Evolutionary conservation across 306 rosid species (phyloP), one percentile per base, ranked within the genome.

Genomic region (Pachyrhizus erosus): DNA sequence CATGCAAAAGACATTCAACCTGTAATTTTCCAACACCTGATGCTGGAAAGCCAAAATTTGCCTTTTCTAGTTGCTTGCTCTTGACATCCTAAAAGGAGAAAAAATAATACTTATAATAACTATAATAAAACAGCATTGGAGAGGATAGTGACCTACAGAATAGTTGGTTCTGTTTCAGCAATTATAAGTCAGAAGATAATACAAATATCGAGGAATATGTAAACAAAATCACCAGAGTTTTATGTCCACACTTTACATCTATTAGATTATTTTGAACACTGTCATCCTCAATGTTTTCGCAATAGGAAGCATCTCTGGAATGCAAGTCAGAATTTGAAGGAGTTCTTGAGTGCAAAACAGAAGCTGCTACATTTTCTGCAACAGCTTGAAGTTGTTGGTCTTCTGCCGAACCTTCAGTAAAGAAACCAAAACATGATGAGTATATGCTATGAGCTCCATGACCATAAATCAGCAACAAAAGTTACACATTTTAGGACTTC

Each of bases 351-450:
- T 82, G 94, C 80, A 93, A 85, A 84, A 91, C 97, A 83, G 94
- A 87, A 83, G 97, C 98, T 80, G 97, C 97, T 43, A 95, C 98
- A 70, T 90, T 93, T 85, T 93, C 98, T 4, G 97, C 98, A 86
- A 95, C 93, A 88, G 95, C 95, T 90, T 93, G 94, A 85, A 93
- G 98, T 39, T 91, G 94, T 84, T 90, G 94, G 78, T 93, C 98
- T 85, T 93, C 98, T 0, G 88, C 80, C 15, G 90, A 93, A 65
- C 89, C 94, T 84, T 78, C 51, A 60, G 73, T 68, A 69, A 66
- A 58, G 61, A 82, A 76, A 70, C 73, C 23, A 39, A 82, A 62
- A 77, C 45, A 85, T n/a, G 29, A 81, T 51, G 61, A 65, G 17
- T 43, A 76, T 46, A 52, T 77, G 33, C 29, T 45, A 75, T 20